These are phyloP conservation scores for Sugiyamaella valdiviana DNA, from an alignment of 805 yeast species.

Conservation along the genomic window DNA sequence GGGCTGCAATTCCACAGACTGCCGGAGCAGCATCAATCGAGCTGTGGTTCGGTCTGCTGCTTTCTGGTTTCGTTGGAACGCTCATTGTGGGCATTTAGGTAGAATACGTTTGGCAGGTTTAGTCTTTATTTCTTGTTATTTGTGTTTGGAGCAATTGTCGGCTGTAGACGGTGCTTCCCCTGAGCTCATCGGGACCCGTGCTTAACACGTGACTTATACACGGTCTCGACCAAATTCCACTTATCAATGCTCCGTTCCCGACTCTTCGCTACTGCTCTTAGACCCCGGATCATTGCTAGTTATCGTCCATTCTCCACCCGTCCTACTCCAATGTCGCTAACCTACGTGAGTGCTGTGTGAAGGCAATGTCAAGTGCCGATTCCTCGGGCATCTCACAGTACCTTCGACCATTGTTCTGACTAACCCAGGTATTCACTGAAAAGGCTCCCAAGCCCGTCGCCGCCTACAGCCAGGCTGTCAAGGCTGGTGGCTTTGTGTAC, in stretches of 20 bases:
- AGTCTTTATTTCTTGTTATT: too few species aligned
- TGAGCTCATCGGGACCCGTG: neutral
- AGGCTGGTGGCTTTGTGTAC: constrained; percentile 75
- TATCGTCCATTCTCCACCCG: neutral
- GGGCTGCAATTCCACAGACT: neutral
- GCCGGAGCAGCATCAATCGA: neutral
- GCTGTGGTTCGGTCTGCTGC: neutral
- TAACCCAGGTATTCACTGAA: constrained; percentile 16
- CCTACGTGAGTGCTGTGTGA: neutral
- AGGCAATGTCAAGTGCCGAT: neutral
- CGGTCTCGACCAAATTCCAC: neutral
- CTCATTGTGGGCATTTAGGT: neutral
- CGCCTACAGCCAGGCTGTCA: constrained; percentile 91
- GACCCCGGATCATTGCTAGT: neutral
- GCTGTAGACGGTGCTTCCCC: too few species aligned
- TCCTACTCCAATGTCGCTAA: neutral
- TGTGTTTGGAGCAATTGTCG: neutral
- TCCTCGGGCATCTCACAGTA: too few species aligned
- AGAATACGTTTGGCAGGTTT: neutral
- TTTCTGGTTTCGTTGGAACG: neutral
- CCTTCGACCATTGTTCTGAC: neutral
- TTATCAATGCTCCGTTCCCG: neutral
- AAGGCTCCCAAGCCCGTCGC: constrained; percentile 95
- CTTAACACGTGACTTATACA: neutral
- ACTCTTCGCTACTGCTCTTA: neutral